Percentiles rank a stretch among this genome's conserved stretches.
Evolutionary conservation across 345 rosid genomes (phyloP).

Genomic region (Stellera chamaejasme): DNA sequence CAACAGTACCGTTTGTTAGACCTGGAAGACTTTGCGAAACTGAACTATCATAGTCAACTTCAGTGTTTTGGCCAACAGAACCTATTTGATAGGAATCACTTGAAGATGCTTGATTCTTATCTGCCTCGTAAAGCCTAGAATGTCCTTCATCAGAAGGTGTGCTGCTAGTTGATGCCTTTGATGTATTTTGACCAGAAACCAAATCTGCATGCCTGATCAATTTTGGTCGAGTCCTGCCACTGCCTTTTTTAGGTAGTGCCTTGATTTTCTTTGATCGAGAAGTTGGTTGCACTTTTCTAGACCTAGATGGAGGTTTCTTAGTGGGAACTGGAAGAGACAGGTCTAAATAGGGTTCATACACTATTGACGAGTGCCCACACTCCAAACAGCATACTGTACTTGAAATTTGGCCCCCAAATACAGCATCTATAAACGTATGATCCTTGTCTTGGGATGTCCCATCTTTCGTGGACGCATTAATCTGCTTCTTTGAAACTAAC

Average conservation of each 20-base stretch:
- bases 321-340: slow-evolving; percentile 88
- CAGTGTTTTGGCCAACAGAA: slow-evolving; percentile 16
- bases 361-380: slow-evolving; percentile 83
- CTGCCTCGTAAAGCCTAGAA: slow-evolving; percentile 15
- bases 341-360: slow-evolving; percentile 87
- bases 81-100: slow-evolving; percentile 20
- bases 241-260: slow-evolving; percentile 53
- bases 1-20: slow-evolving; percentile 21
- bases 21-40: slow-evolving; percentile 22
- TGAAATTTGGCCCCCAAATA: slow-evolving; percentile 83
- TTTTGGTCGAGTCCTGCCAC: slow-evolving; percentile 38
- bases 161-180: slow-evolving; percentile 20
- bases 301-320: slow-evolving; percentile 61
- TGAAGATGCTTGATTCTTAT: slow-evolving; percentile 17
- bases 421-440: slow-evolving; percentile 59
- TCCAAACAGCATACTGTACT: slow-evolving; percentile 83
- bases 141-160: slow-evolving; percentile 16
- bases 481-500: slow-evolving; percentile 39
- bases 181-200: slow-evolving; percentile 19
- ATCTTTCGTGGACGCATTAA: slow-evolving; percentile 24
- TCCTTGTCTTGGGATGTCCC: slow-evolving; percentile 25
- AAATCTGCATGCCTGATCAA: slow-evolving; percentile 33
- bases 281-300: slow-evolving; percentile 31
- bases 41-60: slow-evolving; percentile 18
- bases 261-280: slow-evolving; percentile 67